Conservation (phyloP, 306 rosid genomes). For the Crotalaria pallida region DNA sequence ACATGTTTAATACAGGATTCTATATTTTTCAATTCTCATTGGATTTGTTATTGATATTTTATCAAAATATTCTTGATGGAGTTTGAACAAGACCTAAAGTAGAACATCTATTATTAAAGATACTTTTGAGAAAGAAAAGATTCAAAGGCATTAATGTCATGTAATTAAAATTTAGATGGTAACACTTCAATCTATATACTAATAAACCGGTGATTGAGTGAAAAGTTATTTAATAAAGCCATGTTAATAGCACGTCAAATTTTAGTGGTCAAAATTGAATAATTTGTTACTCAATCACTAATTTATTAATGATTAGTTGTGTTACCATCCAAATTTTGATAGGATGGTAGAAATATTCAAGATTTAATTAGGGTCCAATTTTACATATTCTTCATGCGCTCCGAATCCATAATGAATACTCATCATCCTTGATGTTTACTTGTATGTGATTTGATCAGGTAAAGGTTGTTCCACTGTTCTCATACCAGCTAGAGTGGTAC, state of each 20-base stretch:
- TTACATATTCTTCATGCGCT: not conserved
- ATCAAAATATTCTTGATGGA: not conserved
- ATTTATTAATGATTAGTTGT: too few relatives aligned
- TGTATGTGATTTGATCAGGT: slow-evolving; percentile 19
- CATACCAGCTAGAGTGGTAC: slow-evolving; percentile 83
- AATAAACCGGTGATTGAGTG: too few relatives aligned
- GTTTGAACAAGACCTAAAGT: not conserved
- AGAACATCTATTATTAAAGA: not conserved
- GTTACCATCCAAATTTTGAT: too few relatives aligned
- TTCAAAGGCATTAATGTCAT: too few relatives aligned
- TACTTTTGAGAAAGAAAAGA: not conserved
- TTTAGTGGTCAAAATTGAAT: too few relatives aligned
- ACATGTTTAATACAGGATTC: not conserved
- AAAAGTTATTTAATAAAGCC: too few relatives aligned
- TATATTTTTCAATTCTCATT: not conserved
- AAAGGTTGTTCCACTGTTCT: slow-evolving; percentile 63
- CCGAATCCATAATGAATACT: not conserved
- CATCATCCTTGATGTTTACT: not conserved
- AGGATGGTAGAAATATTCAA: too few relatives aligned
- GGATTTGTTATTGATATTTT: not conserved
- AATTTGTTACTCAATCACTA: too few relatives aligned
- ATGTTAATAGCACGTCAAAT: too few relatives aligned
- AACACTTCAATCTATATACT: too few relatives aligned
- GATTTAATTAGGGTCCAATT: not conserved
- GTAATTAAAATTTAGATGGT: too few relatives aligned